Conservation (phyloP, 371 early-diverging fungal species). For the Mortierella sp. region DNA sequence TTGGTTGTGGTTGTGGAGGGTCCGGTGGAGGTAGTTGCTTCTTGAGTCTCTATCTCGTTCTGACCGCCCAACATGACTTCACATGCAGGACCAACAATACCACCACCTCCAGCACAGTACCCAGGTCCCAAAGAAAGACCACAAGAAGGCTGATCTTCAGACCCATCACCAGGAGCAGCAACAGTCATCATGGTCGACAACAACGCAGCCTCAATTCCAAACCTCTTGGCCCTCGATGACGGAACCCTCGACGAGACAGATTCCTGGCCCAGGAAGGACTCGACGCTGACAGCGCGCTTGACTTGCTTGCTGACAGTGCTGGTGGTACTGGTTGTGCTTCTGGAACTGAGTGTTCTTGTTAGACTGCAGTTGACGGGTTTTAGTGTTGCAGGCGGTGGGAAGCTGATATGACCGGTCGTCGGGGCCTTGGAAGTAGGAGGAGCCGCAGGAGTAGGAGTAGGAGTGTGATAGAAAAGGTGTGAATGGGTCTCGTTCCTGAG, state of each 20-base stretch:
- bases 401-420: background rate
- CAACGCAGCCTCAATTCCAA: conserved; percentile 14
- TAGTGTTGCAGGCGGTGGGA: background rate
- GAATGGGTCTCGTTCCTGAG: background rate
- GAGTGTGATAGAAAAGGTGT: background rate
- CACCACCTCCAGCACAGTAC: background rate
- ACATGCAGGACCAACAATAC: background rate
- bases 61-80: background rate
- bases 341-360: background rate
- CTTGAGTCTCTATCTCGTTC: background rate
- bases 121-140: background rate
- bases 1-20: background rate
- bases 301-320: background rate
- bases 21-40: background rate
- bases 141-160: background rate
- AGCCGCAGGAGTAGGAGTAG: background rate
- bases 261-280: conserved; percentile 25
- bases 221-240: conserved; percentile 8
- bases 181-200: background rate
- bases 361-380: too few relatives aligned
- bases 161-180: background rate
- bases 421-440: background rate
- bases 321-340: background rate
- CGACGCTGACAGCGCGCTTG: conserved; percentile 33
- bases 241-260: conserved; percentile 10